phyloP scores from a whole-genome alignment of 176 grass and related monocot species.

The Hyparrhenia diplandra region DNA sequence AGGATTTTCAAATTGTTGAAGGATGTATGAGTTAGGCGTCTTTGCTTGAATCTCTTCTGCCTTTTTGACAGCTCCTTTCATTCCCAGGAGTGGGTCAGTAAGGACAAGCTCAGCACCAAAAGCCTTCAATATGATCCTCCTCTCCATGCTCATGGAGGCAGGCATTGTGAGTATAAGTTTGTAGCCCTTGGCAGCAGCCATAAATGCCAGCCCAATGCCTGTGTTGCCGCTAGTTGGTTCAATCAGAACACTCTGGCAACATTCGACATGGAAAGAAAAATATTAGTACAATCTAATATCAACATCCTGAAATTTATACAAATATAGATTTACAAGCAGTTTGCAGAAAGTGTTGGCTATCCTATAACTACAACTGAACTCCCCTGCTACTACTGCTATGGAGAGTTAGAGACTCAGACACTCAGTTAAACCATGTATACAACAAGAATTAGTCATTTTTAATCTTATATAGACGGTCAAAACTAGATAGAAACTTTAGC shows the following conservation, averaged over 20 bases:
- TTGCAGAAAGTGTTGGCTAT: background rate
- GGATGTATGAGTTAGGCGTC: constrained; percentile 73
- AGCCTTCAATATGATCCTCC: constrained; percentile 76
- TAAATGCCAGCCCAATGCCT: constrained; percentile 89
- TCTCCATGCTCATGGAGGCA: constrained; percentile 84
- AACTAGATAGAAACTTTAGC: background rate
- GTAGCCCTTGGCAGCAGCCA: constrained; percentile 92
- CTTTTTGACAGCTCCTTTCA: constrained; percentile 78
- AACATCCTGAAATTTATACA: background rate
- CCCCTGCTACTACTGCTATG: background rate
- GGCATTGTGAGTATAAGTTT: constrained; percentile 83
- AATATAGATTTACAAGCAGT: background rate
- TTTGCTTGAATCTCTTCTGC: constrained; percentile 69
- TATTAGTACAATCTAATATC: background rate
- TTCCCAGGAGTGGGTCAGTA: constrained; percentile 70
- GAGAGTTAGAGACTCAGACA: background rate
- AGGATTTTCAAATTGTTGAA: constrained; percentile 89
- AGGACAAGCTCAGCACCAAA: constrained; percentile 79
- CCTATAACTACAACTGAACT: background rate
- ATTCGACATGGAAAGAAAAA: constrained; percentile 4
- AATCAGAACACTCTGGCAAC: constrained; percentile 78
- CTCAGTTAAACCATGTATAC: background rate
- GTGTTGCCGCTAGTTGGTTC: constrained; percentile 94
- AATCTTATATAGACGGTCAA: background rate
- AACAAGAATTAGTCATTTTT: background rate